Percentiles rank a stretch among this genome's conserved stretches.
Conservation (phyloP, 805 yeast species). For the Torulaspora maleeae region DNA sequence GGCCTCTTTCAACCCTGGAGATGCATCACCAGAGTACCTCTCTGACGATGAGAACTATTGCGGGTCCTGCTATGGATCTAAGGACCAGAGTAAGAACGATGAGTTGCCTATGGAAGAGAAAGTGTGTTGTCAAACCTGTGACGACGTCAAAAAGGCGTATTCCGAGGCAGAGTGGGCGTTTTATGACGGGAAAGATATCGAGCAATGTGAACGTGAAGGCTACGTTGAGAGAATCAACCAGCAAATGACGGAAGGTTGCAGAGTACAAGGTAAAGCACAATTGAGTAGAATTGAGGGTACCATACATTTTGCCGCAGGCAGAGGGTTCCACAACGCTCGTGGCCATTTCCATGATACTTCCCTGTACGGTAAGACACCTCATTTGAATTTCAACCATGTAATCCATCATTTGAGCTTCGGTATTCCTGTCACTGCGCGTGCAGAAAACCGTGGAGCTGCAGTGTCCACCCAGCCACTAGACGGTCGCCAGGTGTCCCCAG, state of each 20-base stretch:
- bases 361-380: constrained; percentile 53
- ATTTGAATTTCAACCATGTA: constrained; percentile 69
- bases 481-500: constrained; percentile 38
- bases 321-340: constrained; percentile 51
- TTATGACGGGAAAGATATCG: constrained; percentile 79
- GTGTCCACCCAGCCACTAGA: constrained; percentile 62
- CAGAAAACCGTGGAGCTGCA: constrained; percentile 40
- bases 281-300: constrained; percentile 87
- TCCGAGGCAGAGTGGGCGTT: constrained; percentile 79
- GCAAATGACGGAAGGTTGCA: constrained; percentile 78
- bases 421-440: constrained; percentile 16
- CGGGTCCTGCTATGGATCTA: constrained; percentile 89
- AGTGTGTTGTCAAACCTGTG: constrained; percentile 82
- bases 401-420: constrained; percentile 86
- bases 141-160: constrained; percentile 74
- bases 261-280: constrained; percentile 71
- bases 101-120: constrained; percentile 38
- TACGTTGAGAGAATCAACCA: constrained; percentile 60
- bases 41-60: constrained; percentile 49
- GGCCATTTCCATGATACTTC: constrained; percentile 84
- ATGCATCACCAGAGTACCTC: constrained; percentile 28
- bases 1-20: constrained; percentile 41
- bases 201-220: constrained; percentile 88
- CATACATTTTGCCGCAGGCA: constrained; percentile 95
- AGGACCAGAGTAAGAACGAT: constrained; percentile 50